Conservation (phyloP, 768 basidiomycete genomes). For the Trametes gibbosa region DNA sequence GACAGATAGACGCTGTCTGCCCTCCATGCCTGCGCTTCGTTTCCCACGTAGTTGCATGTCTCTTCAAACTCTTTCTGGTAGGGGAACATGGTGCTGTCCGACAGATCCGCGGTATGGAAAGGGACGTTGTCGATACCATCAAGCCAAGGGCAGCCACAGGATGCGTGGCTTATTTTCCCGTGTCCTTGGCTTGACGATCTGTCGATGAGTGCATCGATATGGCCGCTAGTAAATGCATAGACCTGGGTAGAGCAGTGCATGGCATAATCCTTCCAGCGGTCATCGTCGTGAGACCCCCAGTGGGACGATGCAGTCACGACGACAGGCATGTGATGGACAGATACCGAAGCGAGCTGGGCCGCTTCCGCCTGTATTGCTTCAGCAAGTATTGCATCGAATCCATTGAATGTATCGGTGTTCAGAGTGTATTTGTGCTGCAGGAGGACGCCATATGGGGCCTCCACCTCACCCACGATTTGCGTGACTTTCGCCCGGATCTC, state of each 20-base stretch:
- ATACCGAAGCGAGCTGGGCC: conserved; percentile 1
- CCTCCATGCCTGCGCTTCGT: conserved; percentile 23
- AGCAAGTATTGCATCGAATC: conserved; percentile 24
- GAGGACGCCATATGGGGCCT: conserved; percentile 28
- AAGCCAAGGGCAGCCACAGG: background rate
- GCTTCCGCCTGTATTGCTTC: background rate
- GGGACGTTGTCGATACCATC: conserved; percentile 14
- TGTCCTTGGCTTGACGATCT: no score
- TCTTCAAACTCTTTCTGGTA: conserved; percentile 6
- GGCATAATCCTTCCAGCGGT: background rate
- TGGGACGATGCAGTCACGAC: conserved; percentile 6
- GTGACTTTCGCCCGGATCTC: background rate
- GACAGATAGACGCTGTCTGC: conserved; percentile 28
- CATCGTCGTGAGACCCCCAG: background rate
- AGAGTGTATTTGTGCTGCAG: conserved; percentile 29
- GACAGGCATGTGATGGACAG: conserved; percentile 23
- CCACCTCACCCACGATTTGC: conserved; percentile 10
- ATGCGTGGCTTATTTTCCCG: background rate
- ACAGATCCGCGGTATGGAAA: conserved; percentile 12
- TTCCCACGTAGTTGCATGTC: conserved; percentile 23
- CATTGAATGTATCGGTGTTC: conserved; percentile 25
- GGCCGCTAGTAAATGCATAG: conserved; percentile 24
- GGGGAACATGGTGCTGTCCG: background rate
- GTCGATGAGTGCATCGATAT: conserved; percentile 11
- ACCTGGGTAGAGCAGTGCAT: background rate